Base-by-base conservation (phyloP, 1,284 basidiomycete genomes). In the Fomitopsis schrenkii region DNA sequence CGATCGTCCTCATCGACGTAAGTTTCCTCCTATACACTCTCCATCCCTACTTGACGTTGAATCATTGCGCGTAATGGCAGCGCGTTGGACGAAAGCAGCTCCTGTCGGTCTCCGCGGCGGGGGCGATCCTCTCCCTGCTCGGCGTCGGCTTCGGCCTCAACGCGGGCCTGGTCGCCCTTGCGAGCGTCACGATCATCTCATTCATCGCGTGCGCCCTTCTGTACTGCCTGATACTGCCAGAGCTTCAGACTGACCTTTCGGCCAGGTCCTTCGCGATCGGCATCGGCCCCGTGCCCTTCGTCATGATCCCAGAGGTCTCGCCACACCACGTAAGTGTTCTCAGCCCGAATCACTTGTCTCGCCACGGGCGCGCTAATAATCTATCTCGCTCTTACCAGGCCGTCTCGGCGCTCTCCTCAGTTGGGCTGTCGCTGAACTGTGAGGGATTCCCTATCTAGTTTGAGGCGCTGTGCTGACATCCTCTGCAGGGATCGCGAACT, bases 221-320 rank as follows among this genome's bases (percentile, higher is more conserved):
- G 30, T 33, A 33, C 30, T 40, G 35, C 26, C 40, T 44, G 35
- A n/a, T 4, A 17, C 38, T n/a, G 12, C 8, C 4, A 14, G 10
- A 10, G 15, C 33, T 7, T 60, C 15, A 30, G 40, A 10, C 36
- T 44, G 45, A 59, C 9, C 59, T 57, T 22, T 53, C 19, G 17
- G 33, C 3, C 54, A 93, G 91, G 71, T 91, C 91, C 0, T 98
- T 97, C 72, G 91, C 93, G 0, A 77, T 93, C 42, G 95, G 95
- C 1, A 80, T 97, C n/a, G 95, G 95, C 0, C 95, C 95, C 0
- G 78, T 97, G 40, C 95, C 95, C 0, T 97, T 95, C 72, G 87
- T 98, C 46, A 90, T 97, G 74, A 88, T 97, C 36, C 88, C 94
- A n/a, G 95, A 98, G 71, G 84, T 97, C 28, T 89, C 95, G 0